Evolutionary conservation across 371 early-diverging fungal genomes (phyloP).

Genomic region (Rhizomucor miehei): DNA sequence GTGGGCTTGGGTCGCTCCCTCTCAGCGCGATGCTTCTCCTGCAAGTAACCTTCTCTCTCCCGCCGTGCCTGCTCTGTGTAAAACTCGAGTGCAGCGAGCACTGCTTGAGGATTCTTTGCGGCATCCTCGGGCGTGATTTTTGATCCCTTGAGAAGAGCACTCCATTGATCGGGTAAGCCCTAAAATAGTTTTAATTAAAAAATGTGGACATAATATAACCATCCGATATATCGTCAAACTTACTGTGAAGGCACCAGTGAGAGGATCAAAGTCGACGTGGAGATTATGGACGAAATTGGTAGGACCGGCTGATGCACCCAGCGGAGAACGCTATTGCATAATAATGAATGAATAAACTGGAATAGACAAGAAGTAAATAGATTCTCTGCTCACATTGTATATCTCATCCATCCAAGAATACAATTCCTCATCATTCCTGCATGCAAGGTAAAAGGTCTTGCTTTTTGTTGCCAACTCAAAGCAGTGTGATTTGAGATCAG

Average conservation of each 20-base stretch:
- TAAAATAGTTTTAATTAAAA: slow-evolving; percentile 14
- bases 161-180: slow-evolving; percentile 95
- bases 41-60: slow-evolving; percentile 33
- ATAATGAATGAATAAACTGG: too few relatives aligned
- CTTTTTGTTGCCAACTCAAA: slow-evolving; percentile 91
- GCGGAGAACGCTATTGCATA: slow-evolving; percentile 29
- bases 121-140: slow-evolving; percentile 95
- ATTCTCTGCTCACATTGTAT: slow-evolving; percentile 60
- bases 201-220: background rate
- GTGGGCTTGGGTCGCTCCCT: too few relatives aligned
- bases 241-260: slow-evolving; percentile 91
- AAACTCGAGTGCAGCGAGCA: slow-evolving; percentile 94
- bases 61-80: slow-evolving; percentile 81
- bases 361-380: too few relatives aligned
- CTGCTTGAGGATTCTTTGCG: slow-evolving; percentile 95
- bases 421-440: slow-evolving; percentile 94
- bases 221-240: slow-evolving; percentile 14
- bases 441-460: slow-evolving; percentile 85
- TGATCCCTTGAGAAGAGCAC: slow-evolving; percentile 81
- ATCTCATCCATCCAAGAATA: slow-evolving; percentile 98
- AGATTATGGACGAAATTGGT: slow-evolving; percentile 94
- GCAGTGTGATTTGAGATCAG: slow-evolving; percentile 87
- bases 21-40: background rate
- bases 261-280: slow-evolving; percentile 96
- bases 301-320: slow-evolving; percentile 84